Conservation (phyloP, 2,329 filamentous ascomycete species). For the Penicillium capsulatum region DNA sequence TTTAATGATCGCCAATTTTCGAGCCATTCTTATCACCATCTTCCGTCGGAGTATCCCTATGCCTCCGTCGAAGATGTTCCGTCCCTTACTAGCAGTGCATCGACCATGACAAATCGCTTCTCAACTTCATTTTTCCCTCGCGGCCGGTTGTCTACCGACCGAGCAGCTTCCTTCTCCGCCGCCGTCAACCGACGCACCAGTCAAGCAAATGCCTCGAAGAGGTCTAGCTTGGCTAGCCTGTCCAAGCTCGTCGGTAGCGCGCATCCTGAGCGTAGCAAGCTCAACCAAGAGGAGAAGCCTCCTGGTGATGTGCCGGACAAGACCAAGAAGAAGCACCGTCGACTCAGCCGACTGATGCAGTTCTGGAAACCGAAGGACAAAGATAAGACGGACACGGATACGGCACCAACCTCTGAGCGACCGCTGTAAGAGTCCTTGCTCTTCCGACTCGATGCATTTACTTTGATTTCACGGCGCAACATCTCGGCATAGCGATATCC, state of each 20-base stretch:
- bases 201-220: slow-evolving; percentile 41
- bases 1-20: slow-evolving; percentile 41
- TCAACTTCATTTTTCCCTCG: slow-evolving; percentile 43
- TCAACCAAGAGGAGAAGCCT: slow-evolving; percentile 44
- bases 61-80: slow-evolving; percentile 48
- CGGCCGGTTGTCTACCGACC: slow-evolving; percentile 42
- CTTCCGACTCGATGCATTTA: slow-evolving; percentile 18
- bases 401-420: slow-evolving; percentile 19
- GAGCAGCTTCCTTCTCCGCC: slow-evolving; percentile 44
- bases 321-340: slow-evolving; percentile 42
- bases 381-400: slow-evolving; percentile 26
- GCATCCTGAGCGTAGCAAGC: slow-evolving; percentile 44
- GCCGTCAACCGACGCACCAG: slow-evolving; percentile 38
- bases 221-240: slow-evolving; percentile 48
- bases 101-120: slow-evolving; percentile 45
- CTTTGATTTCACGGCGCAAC: slow-evolving; percentile 24
- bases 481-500: slow-evolving; percentile 27
- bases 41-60: slow-evolving; percentile 37
- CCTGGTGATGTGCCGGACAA: slow-evolving; percentile 38
- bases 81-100: slow-evolving; percentile 48
- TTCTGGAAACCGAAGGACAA: slow-evolving; percentile 50
- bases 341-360: slow-evolving; percentile 47
- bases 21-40: slow-evolving; percentile 35
- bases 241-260: slow-evolving; percentile 45
- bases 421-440: slow-evolving; percentile 18